Base-by-base conservation (phyloP, 306 rosid species). In the Notholithocarpus densiflorus region DNA sequence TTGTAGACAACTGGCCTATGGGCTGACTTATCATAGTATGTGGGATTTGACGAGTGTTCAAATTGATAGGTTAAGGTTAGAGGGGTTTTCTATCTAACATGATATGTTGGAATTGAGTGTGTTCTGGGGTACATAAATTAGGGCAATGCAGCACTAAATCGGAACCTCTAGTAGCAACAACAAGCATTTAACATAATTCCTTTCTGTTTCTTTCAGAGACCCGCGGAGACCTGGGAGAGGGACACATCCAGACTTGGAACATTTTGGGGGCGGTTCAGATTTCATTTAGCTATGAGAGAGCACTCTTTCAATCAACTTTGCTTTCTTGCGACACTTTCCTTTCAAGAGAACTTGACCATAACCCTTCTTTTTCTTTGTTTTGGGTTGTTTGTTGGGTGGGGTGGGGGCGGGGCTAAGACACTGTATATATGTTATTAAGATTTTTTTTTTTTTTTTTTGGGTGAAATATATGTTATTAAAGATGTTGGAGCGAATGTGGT, bases 241-340 rank as follows among this genome's bases (percentile, higher is more conserved):
- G 72, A 72, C 85, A 75, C 97, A 90, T 87, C 98, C 98, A 24
- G 98, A 92, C 82, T 70, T 90, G 77, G 87, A 92, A 79, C 96
- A 87, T 71, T 92, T 89, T 52, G 75, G 93, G 27, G 27, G 88
- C 8, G 97, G 86, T 80, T 93, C 94, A 6, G 98, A 93, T 87
- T 93, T 75, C 83, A 91, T 93, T 18, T 93, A 91, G 83, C 40
- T 27, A 52, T 31, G 43, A 34, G 34, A n/a, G 62, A 64, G 7
- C 70, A 5, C 40, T 32, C 24, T 3, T 65, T 68, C 72, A 9
- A 68, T 34, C 19, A 34, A 34, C 52, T 68, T n/a, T 3, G 52
- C 34, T 19, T 19, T 68, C 4, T 34, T 10, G 27, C 11, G 24
- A 15, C 26, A 1, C 65, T 10, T 7, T 3, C 65, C 1, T 6